Evolutionary conservation across 306 rosid species (phyloP).

Genomic region (Senna siamea): DNA sequence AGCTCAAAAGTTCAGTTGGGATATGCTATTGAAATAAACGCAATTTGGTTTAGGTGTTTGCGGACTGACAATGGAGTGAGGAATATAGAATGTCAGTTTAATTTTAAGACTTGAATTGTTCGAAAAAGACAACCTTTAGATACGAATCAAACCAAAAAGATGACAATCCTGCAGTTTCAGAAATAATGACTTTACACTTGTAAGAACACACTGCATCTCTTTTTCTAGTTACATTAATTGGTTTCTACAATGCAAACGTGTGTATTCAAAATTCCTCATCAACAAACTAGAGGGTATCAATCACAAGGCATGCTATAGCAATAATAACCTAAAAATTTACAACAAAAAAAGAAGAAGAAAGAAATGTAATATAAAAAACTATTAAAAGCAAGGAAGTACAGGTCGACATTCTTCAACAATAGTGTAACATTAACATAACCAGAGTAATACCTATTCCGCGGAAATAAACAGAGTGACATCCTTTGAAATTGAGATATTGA

Average conservation of each 20-base stretch:
- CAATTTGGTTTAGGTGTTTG: neutral
- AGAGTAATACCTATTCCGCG: slow-evolving; percentile 1
- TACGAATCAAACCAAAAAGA: neutral
- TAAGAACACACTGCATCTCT: neutral
- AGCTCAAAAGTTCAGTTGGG: neutral
- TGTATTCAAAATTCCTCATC: neutral
- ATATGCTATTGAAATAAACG: neutral
- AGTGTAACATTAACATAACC: neutral
- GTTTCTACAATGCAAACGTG: neutral
- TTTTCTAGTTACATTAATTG: neutral
- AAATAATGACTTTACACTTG: neutral
- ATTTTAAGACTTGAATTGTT: neutral
- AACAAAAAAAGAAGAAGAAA: slow-evolving; percentile 19
- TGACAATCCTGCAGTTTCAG: neutral
- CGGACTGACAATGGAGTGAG: neutral
- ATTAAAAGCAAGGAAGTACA: slow-evolving; percentile 17
- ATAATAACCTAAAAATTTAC: slow-evolving; percentile 19
- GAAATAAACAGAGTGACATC: slow-evolving; percentile 19
- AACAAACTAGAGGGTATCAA: neutral
- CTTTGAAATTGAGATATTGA: slow-evolving; percentile 13
- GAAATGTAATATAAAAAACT: neutral
- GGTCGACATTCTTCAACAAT: slow-evolving; percentile 12
- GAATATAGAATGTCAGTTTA: neutral
- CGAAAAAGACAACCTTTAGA: neutral
- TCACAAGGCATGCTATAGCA: slow-evolving; percentile 11